Base-by-base conservation (phyloP, 495 filamentous ascomycete species). In the Apodospora peruviana region DNA sequence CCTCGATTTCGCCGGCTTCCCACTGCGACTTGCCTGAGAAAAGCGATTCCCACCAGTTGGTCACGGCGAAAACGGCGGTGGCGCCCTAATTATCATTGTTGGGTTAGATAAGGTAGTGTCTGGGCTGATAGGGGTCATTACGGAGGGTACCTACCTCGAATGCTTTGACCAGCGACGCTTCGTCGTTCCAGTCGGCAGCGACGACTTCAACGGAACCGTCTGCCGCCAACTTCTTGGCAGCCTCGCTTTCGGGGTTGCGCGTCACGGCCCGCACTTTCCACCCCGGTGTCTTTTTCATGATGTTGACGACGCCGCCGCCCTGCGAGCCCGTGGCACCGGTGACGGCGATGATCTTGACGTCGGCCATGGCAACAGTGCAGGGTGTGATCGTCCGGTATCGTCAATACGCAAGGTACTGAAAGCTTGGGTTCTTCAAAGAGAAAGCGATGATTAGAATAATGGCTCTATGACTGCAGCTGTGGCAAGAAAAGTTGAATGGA, bases 151-250 rank as follows among this genome's bases (percentile, higher is more conserved):
- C 39, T 43, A 32, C 40, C 27, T 32, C 27, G 32, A 59, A 55
- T 5, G 52, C 56, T 14, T 43, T 29, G 19, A 24, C 19, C 2
- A 59, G 32, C 16, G 41, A 51, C 4, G 22, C 39, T 19, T 50
- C 34, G 22, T 64, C 50, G 41, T 64, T 53, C 0, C 54, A 40
- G 45, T 65, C 53, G 0, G 47, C 64, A 16, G 46, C 38, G 17
- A 60, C 58, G 11, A 55, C 46, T 36, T 60, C 51, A 5, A 60
- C 47, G 27, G 51, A 51, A 11, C 29, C 42, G n/a, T 53, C 40
- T 32, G 51, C 34, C 16, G 56, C 35, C 10, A 58, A 37, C 24
- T 46, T 36, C 34, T 58, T 48, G 18, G 52, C 52, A 9, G 48
- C 32, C 8, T 40, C 48, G 40, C 52, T 47, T 10, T 40, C 24